Evolutionary conservation across 768 basidiomycete genomes (phyloP), one percentile per base, ranked within the genome.

Genomic region (Chalciporus piperatus): DNA sequence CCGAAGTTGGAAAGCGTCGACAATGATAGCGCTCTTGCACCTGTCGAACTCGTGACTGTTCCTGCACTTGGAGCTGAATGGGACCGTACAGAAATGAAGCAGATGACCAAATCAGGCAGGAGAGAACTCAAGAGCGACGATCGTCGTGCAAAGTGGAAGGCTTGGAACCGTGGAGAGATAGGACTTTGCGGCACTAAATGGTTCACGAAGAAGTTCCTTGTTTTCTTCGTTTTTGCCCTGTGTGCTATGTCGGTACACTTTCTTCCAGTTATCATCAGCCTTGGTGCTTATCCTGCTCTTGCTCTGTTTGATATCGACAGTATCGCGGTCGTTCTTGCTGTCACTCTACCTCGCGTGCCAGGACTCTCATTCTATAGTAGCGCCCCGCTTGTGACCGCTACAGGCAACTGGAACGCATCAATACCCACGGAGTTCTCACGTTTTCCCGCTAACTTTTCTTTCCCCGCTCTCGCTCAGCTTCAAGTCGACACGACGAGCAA

Each of bases 31-130:
- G 46, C 69, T 16, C 49, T 60, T 4, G 74, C 74, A 10, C 82
- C 80, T 3, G 89, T 93, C 20, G 94, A 98, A 69, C 76, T 95
- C 67, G 87, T 96, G 40, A 96, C 94, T 1, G 92, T 97, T 0
- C 94, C 94, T 3, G 89, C 89, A 2, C 76, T 98, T 3, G 94
- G 94, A 17, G 74, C 94, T 0, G 94, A 98, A 72, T 98, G 94
- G 94, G 79, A 79, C 22, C 82, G 83, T 45, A 73, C 78, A 17
- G 94, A 98, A 66, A 70, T 97, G 67, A 79, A 77, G 43, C 78
- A 79, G 33, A 87, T 92, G 81, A 88, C 87, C 1, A 87, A 84
- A 61, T 72, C 82, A 2, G 89, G 81, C 5, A 80, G 79, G 63
- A 75, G 79, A 25, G 86, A 91, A 68, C 74, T 78, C 45, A 82